Evolutionary conservation across 331 rosid genomes (phyloP), one percentile per base, ranked within the genome.

Genomic region (Stylosanthes scabra): DNA sequence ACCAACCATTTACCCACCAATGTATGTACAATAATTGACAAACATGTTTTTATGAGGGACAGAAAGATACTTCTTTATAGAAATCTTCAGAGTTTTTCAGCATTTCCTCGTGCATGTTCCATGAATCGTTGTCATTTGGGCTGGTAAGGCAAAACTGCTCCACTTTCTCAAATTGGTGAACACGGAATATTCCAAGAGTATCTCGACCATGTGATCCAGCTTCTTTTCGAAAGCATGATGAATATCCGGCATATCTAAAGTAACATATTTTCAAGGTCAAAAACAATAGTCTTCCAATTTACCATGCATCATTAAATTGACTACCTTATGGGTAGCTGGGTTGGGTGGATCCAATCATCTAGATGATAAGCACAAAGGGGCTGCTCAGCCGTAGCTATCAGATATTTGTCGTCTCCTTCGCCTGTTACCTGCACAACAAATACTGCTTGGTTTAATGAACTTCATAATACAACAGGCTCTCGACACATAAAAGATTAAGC

Each of bases 151-250:
- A 95, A 68, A 95, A 95, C 79, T 95, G 99, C 69, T 95, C 97
- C 73, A 95, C 90, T 76, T 95, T 95, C 83, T 95, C 99, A 72
- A 92, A 95, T 67, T 95, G 98, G 81, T 95, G 99, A 58, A 92
- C 98, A 65, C 99, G 89, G 73, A 95, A 95, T 61, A 95, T 90
- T 75, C 98, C 97, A 54, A 95, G 70, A 37, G 99, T 95, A 84
- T 95, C 99, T 1, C 99, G 92, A 49, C 99, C 99, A 64, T 95
- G 99, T 57, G 98, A 84, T 59, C 99, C 99, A 55, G 97, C 99
- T 89, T 95, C 99, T 83, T 92, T 92, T 5, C 97, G 96, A 73
- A 95, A 95, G 83, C 99, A 95, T 8, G 99, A 77, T 5, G 99
- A 95, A 70, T 90, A 92, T 56, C 99, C 99, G 75, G 97, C 98